phyloP scores from a whole-genome alignment of 805 yeast species.

The Ogataea chonburiensis region DNA sequence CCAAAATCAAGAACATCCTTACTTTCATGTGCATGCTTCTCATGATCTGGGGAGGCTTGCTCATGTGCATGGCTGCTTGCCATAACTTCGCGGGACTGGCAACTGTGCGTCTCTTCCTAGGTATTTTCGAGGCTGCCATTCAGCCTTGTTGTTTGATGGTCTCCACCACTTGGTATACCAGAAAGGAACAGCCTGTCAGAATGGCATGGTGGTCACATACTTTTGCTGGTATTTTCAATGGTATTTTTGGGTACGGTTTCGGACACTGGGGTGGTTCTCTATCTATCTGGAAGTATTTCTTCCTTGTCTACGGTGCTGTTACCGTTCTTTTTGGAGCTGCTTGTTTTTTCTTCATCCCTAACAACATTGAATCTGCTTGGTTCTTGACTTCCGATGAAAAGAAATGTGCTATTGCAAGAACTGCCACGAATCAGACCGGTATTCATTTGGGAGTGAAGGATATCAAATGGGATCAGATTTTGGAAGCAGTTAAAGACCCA shows the following conservation, averaged over 20 bases:
- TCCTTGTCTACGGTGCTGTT: constrained; percentile 55
- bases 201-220: constrained; percentile 43
- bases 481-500: constrained; percentile 35
- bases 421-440: constrained; percentile 37
- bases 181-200: constrained; percentile 42
- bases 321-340: constrained; percentile 48
- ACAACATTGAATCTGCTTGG: constrained; percentile 54
- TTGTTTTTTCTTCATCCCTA: constrained; percentile 38
- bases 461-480: constrained; percentile 32
- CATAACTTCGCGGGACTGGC: constrained; percentile 41
- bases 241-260: constrained; percentile 44
- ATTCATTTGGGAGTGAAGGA: constrained; percentile 37
- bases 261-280: constrained; percentile 40
- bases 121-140: constrained; percentile 47
- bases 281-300: constrained; percentile 58
- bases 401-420: constrained; percentile 31
- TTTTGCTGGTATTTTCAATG: constrained; percentile 45
- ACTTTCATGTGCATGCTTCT: constrained; percentile 42
- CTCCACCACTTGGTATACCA: constrained; percentile 51
- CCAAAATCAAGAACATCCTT: constrained; percentile 37
- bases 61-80: constrained; percentile 37
- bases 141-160: constrained; percentile 50
- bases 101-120: constrained; percentile 47
- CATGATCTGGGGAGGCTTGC: constrained; percentile 44
- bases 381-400: constrained; percentile 43